Evolutionary conservation across 768 basidiomycete species (phyloP).

Genomic region (Lactarius tabidus): DNA sequence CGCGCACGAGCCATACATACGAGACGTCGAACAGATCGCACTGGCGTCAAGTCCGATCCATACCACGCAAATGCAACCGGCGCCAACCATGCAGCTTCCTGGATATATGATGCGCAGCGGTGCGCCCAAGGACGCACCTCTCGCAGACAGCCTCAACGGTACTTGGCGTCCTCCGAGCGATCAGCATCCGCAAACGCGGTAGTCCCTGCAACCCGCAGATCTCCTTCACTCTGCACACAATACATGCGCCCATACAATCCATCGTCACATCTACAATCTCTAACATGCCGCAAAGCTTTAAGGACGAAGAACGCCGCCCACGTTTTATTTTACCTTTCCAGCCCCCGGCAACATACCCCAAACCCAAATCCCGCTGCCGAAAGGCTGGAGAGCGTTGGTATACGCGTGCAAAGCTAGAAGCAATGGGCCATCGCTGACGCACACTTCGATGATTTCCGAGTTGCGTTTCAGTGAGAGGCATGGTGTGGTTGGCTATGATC

Average conservation of each 20-base stretch:
- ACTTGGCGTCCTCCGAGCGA: constrained; percentile 8
- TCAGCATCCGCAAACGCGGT: constrained; percentile 12
- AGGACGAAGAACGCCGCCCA: background rate
- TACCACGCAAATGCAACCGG: constrained; percentile 26
- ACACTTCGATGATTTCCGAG: background rate
- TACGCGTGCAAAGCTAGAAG: background rate
- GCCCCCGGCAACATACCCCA: background rate
- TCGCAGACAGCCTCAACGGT: constrained; percentile 2
- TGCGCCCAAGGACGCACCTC: constrained; percentile 5
- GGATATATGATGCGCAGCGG: constrained; percentile 12
- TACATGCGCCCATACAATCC: background rate
- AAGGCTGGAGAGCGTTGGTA: background rate
- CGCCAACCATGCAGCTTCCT: constrained; percentile 21
- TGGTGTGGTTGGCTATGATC: constrained; percentile 20
- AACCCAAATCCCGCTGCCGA: background rate
- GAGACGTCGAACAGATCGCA: constrained; percentile 22
- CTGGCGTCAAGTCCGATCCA: constrained; percentile 22
- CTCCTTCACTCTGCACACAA: background rate
- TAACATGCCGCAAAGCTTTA: background rate
- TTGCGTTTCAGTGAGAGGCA: constrained; percentile 3
- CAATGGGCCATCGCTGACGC: background rate
- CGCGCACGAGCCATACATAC: background rate
- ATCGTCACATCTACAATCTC: background rate
- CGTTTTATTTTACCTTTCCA: background rate
- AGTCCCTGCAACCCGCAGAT: background rate